phyloP scores from a whole-genome alignment of 2,329 filamentous ascomycete species.

The Penicillium sp. region DNA sequence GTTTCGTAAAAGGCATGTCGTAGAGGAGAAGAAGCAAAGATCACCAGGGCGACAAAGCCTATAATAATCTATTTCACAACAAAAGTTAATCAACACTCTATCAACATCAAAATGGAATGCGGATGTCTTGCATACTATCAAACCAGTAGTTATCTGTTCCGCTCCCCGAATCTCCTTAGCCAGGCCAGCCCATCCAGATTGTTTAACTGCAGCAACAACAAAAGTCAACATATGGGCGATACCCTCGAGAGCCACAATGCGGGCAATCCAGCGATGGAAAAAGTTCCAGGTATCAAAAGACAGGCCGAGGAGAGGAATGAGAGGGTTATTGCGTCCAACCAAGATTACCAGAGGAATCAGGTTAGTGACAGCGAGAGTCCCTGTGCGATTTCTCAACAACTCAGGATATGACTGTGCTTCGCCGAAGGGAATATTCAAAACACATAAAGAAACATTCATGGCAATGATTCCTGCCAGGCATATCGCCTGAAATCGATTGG shows the following conservation, averaged over 20 bases:
- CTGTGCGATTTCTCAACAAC: slow-evolving; percentile 53
- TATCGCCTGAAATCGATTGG: slow-evolving; percentile 44
- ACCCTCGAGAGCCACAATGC: slow-evolving; percentile 64
- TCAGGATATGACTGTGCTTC: slow-evolving; percentile 29
- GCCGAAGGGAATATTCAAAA: slow-evolving; percentile 39
- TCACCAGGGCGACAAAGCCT: slow-evolving; percentile 61
- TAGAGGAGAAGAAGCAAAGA: slow-evolving; percentile 72
- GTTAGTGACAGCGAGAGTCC: slow-evolving; percentile 78
- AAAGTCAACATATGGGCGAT: slow-evolving; percentile 66
- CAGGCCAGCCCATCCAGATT: slow-evolving; percentile 33
- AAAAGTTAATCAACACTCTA: neutral
- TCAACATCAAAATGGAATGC: neutral
- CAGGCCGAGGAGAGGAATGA: slow-evolving; percentile 73
- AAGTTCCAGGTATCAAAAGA: slow-evolving; percentile 95
- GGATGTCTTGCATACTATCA: slow-evolving; percentile 37
- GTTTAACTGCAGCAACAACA: slow-evolving; percentile 63
- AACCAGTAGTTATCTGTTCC: slow-evolving; percentile 37
- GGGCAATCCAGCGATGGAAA: slow-evolving; percentile 75
- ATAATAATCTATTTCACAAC: slow-evolving; percentile 33
- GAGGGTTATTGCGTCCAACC: slow-evolving; percentile 84
- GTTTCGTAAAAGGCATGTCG: slow-evolving; percentile 97
- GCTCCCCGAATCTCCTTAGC: slow-evolving; percentile 26
- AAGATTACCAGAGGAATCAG: slow-evolving; percentile 83
- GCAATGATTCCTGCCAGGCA: slow-evolving; percentile 38
- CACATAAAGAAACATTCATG: slow-evolving; percentile 51